A percentile compares a stretch with the other conserved stretches of the same genome.
Evolutionary conservation across 225 moss, liverwort and hornwort genomes (phyloP).

Genomic region (Asterella californica): DNA sequence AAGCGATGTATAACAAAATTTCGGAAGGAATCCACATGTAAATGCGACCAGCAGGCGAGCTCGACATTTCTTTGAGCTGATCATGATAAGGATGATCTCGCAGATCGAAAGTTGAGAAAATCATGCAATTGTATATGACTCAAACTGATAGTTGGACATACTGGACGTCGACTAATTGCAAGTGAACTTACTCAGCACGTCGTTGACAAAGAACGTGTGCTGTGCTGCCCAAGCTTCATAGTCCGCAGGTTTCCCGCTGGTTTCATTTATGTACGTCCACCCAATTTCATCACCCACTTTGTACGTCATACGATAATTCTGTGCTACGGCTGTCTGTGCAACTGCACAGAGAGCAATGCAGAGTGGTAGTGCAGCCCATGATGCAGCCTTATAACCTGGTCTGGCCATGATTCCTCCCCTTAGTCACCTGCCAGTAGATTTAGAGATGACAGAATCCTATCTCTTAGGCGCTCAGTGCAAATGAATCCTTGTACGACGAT

Average conservation of each 20-base stretch:
- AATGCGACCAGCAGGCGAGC: background rate
- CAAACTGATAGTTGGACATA: background rate
- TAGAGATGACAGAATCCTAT: background rate
- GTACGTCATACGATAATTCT: slow-evolving; percentile 10
- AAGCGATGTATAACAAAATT: no score
- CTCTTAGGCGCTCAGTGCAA: background rate
- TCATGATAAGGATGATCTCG: background rate
- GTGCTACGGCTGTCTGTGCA: background rate
- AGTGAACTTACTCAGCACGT: background rate
- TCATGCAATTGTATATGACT: background rate
- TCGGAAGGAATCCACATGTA: no score
- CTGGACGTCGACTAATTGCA: background rate
- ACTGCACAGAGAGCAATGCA: background rate
- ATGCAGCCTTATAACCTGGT: background rate
- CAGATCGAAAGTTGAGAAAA: background rate
- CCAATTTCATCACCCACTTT: slow-evolving; percentile 10
- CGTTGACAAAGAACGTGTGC: slow-evolving; percentile 1
- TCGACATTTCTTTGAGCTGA: background rate
- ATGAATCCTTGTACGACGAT: background rate
- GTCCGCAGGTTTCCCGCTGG: slow-evolving; percentile 3
- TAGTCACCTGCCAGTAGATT: background rate
- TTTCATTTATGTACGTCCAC: background rate
- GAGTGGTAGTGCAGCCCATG: background rate
- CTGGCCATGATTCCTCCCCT: background rate
- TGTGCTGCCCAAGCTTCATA: slow-evolving; percentile 9